Evolutionary conservation across 2,329 filamentous ascomycete genomes (phyloP).

Genomic region (Metarhizium sp.): DNA sequence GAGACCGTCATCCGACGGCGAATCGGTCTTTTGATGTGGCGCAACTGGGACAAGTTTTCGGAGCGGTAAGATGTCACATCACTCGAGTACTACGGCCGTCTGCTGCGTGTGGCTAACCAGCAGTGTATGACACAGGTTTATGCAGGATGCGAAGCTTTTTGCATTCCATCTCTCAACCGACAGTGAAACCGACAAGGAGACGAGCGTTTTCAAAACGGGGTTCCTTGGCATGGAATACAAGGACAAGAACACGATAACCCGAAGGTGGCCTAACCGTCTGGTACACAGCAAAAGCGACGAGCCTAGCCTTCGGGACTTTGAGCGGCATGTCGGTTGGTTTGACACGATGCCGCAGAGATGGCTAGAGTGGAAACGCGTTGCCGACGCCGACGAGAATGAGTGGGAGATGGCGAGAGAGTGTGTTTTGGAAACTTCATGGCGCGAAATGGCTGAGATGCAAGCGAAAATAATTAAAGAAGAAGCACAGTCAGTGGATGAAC

Average conservation of each 20-base stretch:
- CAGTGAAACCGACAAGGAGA: neutral
- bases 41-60: conserved; percentile 16
- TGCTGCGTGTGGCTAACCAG: neutral
- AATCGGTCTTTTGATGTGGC: conserved; percentile 14
- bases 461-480: neutral
- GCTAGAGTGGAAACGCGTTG: conserved; percentile 17
- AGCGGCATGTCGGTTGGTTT: conserved; percentile 15
- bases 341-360: conserved; percentile 12
- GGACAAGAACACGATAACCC: conserved; percentile 12
- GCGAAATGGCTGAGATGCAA: neutral
- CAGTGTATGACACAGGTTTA: neutral
- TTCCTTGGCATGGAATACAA: conserved; percentile 12
- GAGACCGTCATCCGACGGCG: conserved; percentile 8
- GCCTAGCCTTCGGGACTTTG: conserved; percentile 10
- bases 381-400: conserved; percentile 3
- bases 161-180: neutral
- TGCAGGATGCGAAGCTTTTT: neutral
- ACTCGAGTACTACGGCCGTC: neutral
- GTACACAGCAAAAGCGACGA: conserved; percentile 5
- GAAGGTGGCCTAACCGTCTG: conserved; percentile 14
- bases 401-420: neutral
- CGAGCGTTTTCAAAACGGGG: conserved; percentile 6
- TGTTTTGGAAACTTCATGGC: neutral
- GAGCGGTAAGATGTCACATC: conserved; percentile 7
- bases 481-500: neutral